A percentile compares a stretch with the other conserved stretches of the same genome.
Evolutionary conservation across 441 rosid genomes (phyloP).

Genomic region (Pelargonium fulgidum): DNA sequence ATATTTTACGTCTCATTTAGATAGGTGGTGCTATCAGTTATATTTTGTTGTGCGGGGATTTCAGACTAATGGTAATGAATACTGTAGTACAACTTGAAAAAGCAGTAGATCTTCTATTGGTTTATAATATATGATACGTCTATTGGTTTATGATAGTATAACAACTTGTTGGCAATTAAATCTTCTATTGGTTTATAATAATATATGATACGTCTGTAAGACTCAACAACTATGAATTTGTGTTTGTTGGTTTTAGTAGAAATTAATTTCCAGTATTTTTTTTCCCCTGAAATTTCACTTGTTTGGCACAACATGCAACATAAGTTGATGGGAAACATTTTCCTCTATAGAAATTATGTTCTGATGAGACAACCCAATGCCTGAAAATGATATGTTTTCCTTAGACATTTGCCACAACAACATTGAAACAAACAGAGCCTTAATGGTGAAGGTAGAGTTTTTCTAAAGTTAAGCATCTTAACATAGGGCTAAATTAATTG

Average conservation of each 20-base stretch:
- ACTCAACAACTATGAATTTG: background rate
- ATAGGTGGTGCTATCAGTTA: background rate
- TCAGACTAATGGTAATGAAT: background rate
- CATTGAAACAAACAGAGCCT: too few relatives aligned
- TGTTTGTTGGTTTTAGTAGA: background rate
- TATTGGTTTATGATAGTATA: too few relatives aligned
- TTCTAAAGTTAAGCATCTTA: too few relatives aligned
- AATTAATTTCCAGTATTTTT: background rate
- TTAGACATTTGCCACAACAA: background rate
- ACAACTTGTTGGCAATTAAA: background rate
- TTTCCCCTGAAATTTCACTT: background rate
- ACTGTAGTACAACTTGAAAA: background rate
- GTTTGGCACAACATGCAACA: background rate
- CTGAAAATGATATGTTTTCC: background rate
- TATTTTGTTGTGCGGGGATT: background rate
- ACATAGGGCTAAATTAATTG: too few relatives aligned
- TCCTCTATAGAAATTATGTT: background rate
- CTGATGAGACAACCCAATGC: background rate
- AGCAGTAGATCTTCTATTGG: background rate
- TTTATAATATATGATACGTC: too few relatives aligned
- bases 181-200: background rate
- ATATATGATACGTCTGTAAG: background rate
- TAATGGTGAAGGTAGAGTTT: too few relatives aligned
- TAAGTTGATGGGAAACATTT: constrained; percentile 1
- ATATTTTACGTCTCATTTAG: background rate